phyloP scores from a whole-genome alignment of 495 filamentous ascomycete species.

The Beverwykella pulmonaria region DNA sequence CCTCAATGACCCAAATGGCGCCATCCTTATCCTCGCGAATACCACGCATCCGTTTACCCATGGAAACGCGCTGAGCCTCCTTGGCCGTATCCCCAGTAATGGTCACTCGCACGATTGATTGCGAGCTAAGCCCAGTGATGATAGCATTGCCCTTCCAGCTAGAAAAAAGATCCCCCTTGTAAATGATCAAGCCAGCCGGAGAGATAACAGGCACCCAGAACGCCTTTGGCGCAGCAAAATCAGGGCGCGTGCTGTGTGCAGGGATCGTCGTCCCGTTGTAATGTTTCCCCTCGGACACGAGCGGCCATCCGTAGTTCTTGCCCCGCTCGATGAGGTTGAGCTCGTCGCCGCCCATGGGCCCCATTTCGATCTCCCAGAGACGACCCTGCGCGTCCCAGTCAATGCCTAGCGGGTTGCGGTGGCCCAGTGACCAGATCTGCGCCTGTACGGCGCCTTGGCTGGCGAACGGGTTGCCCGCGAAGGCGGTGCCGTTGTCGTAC shows the following conservation, averaged over 20 bases:
- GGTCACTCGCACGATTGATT: constrained; percentile 21
- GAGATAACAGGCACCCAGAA: constrained; percentile 25
- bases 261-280: constrained; percentile 19
- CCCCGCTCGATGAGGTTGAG: constrained; percentile 21
- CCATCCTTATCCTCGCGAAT: constrained; percentile 25
- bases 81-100: constrained; percentile 18
- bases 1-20: constrained; percentile 23
- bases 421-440: constrained; percentile 24
- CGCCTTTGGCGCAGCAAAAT: constrained; percentile 18
- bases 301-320: constrained; percentile 24
- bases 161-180: constrained; percentile 22
- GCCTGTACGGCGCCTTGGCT: constrained; percentile 21
- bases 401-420: constrained; percentile 25
- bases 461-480: constrained; percentile 25
- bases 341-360: constrained; percentile 27
- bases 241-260: constrained; percentile 21
- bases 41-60: constrained; percentile 24
- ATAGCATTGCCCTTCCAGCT: constrained; percentile 27
- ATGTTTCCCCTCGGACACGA: constrained; percentile 21
- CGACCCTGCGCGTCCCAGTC: constrained; percentile 23
- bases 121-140: constrained; percentile 17
- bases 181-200: constrained; percentile 26
- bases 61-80: constrained; percentile 25
- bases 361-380: constrained; percentile 25
- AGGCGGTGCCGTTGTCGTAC: constrained; percentile 27